Evolutionary conservation across 257 asterid species (phyloP).

Genomic region (Nicotiana undulata): DNA sequence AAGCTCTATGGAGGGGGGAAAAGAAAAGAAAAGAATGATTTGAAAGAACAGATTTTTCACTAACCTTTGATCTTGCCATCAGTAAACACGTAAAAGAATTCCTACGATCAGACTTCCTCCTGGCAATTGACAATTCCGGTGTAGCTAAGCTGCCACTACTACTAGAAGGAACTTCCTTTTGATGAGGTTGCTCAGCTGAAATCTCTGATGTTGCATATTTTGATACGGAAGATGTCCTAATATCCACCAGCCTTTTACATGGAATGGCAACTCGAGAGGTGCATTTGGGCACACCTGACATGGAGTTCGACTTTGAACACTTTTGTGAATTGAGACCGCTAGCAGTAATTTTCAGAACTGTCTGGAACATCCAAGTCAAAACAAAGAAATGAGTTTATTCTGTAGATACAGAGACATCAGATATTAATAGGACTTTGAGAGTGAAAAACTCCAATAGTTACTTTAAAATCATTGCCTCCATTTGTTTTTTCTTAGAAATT

Average conservation of each 20-base stretch:
- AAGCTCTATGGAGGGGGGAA: neutral
- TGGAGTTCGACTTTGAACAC: constrained; percentile 31
- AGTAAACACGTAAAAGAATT: constrained; percentile 65
- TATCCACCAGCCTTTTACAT: constrained; percentile 41
- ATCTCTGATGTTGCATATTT: constrained; percentile 27
- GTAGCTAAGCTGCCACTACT: constrained; percentile 14
- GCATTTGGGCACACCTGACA: constrained; percentile 29
- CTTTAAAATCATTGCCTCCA: constrained; percentile 3
- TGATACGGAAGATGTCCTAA: constrained; percentile 27
- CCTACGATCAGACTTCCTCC: constrained; percentile 60
- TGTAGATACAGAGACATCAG: neutral
- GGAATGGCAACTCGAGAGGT: constrained; percentile 33
- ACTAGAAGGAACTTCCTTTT: constrained; percentile 32
- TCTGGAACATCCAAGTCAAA: constrained; percentile 29
- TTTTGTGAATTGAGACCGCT: constrained; percentile 26
- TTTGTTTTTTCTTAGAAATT: neutral
- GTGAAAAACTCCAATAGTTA: neutral
- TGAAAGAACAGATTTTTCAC: constrained; percentile 4
- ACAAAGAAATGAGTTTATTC: constrained; percentile 5
- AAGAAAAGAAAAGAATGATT: neutral
- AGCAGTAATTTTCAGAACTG: constrained; percentile 23
- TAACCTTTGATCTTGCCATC: constrained; percentile 70
- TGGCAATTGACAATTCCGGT: constrained; percentile 11
- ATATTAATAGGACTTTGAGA: neutral
- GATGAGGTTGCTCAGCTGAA: constrained; percentile 32